Evolutionary conservation across 2,329 filamentous ascomycete species (phyloP).

Genomic region (Colletotrichum trifolii): DNA sequence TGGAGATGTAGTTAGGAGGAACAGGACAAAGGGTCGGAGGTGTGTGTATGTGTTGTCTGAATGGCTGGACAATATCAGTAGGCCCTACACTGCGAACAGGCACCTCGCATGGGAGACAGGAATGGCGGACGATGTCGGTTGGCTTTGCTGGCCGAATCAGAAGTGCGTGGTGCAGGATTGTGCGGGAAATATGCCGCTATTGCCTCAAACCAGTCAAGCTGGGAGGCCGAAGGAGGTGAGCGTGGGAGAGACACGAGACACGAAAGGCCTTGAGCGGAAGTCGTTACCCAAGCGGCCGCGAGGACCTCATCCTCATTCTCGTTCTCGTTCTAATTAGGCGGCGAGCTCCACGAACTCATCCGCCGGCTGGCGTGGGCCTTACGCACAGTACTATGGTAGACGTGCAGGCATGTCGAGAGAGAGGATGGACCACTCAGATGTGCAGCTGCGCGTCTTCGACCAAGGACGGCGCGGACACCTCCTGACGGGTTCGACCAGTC

Average conservation of each 20-base stretch:
- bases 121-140: conserved; percentile 1
- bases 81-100: conserved; percentile 27
- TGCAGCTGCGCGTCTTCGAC: conserved; percentile 53
- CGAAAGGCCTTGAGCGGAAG: too few relatives aligned
- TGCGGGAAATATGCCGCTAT: conserved; percentile 12
- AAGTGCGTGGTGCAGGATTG: conserved; percentile 18
- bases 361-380: neutral
- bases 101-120: conserved; percentile 22
- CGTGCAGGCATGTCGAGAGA: conserved; percentile 21
- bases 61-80: conserved; percentile 15
- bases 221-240: conserved; percentile 5
- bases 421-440: conserved; percentile 41
- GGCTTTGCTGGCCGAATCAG: conserved; percentile 25
- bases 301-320: neutral
- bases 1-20: neutral
- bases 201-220: neutral
- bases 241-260: neutral
- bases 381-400: conserved; percentile 16
- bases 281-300: neutral
- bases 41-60: conserved; percentile 15
- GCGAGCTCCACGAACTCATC: conserved; percentile 10
- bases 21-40: conserved; percentile 7
- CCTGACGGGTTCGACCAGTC: conserved; percentile 44
- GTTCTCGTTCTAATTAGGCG: too few relatives aligned
- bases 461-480: conserved; percentile 35